Conservation (phyloP, 1,284 basidiomycete genomes). For the Leccinum fuscescens region DNA sequence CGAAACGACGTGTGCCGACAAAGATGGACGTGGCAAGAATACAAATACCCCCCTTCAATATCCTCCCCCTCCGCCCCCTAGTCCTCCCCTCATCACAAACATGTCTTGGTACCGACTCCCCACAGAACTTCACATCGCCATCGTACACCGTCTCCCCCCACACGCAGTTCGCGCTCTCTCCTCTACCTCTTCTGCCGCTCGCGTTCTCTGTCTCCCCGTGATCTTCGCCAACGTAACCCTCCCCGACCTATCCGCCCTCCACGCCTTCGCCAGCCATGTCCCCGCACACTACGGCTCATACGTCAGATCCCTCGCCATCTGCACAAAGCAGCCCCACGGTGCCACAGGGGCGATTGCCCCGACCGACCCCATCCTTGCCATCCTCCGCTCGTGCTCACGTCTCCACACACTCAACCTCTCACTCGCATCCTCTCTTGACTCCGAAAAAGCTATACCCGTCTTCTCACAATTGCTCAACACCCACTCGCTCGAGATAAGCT, state of each 20-base stretch:
- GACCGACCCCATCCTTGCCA: conserved; percentile 47
- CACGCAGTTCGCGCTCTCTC: conserved; percentile 38
- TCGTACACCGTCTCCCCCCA: conserved; percentile 51
- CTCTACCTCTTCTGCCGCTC: conserved; percentile 45
- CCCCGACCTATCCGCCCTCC: conserved; percentile 43
- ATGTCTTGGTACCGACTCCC: conserved; percentile 60
- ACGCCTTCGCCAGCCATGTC: conserved; percentile 54
- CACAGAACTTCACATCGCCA: conserved; percentile 59
- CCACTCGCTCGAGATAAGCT: conserved; percentile 50
- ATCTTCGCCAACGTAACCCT: conserved; percentile 60
- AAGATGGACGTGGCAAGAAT: conserved; percentile 15
- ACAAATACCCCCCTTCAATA: conserved; percentile 6
- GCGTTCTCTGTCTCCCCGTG: conserved; percentile 54
- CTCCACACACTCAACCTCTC: conserved; percentile 51
- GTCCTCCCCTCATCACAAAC: conserved; percentile 15
- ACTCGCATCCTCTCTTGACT: conserved; percentile 52
- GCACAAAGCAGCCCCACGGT: conserved; percentile 39
- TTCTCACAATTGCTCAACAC: conserved; percentile 49
- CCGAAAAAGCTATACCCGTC: conserved; percentile 44
- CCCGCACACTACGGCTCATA: conserved; percentile 52
- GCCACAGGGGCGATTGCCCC: conserved; percentile 36
- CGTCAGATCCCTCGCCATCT: conserved; percentile 56
- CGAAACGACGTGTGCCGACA: conserved; percentile 13
- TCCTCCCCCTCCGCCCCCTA: not conserved
- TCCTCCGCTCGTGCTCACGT: conserved; percentile 50